A percentile compares a stretch with the other conserved stretches of the same genome.
Evolutionary conservation across 768 basidiomycete genomes (phyloP).

Genomic region (Hygrophorus pudorinus): DNA sequence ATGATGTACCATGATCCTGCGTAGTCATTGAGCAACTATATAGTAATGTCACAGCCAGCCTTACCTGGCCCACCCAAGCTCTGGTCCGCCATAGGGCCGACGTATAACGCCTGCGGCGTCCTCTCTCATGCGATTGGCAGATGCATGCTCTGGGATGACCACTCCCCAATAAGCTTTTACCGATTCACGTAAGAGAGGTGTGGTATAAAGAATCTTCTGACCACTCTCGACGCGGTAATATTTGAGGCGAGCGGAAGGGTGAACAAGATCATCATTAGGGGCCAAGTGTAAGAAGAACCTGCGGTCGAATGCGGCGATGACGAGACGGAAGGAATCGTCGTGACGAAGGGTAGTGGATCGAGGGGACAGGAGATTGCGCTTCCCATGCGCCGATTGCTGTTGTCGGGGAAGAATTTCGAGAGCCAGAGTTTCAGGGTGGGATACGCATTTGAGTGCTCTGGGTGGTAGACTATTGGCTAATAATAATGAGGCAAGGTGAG

Average conservation of each 20-base stretch:
- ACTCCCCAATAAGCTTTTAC: constrained; percentile 69
- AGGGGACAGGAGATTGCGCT: constrained; percentile 25
- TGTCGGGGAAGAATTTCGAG: constrained; percentile 49
- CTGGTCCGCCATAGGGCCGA: constrained; percentile 28
- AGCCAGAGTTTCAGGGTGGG: constrained; percentile 38
- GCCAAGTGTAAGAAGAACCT: constrained; percentile 64
- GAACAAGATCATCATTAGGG: constrained; percentile 71
- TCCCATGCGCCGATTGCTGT: constrained; percentile 14
- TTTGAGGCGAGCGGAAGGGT: constrained; percentile 65
- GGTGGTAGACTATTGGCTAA: constrained; percentile 39
- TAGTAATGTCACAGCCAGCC: no score
- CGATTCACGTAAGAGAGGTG: constrained; percentile 52
- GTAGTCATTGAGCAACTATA: no score
- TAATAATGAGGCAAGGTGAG: no score
- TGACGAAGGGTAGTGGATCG: constrained; percentile 44
- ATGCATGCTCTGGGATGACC: constrained; percentile 50
- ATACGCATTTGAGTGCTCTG: constrained; percentile 38
- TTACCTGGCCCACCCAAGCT: constrained; percentile 62
- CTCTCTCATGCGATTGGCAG: constrained; percentile 46
- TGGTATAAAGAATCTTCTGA: constrained; percentile 39
- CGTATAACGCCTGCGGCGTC: constrained; percentile 48
- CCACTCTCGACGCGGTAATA: constrained; percentile 48
- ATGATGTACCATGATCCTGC: constrained; percentile 52
- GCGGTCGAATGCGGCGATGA: constrained; percentile 54
- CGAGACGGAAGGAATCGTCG: constrained; percentile 63